Conservation (phyloP, 2,329 filamentous ascomycete genomes). For the Ophiosphaerella korrae region DNA sequence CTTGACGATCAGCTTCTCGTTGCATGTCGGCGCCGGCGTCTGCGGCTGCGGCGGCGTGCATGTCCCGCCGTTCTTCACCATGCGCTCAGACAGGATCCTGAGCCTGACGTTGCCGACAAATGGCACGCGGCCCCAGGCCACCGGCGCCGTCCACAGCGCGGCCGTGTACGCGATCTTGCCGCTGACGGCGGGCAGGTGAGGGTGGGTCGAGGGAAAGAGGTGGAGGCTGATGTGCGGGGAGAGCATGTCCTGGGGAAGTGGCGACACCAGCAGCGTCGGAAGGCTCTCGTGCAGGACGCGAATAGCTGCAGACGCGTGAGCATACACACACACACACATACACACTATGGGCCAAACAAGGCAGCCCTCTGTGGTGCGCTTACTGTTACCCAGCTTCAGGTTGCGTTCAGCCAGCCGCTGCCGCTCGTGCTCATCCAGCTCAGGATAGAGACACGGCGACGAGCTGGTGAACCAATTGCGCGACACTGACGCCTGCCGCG, state of each 20-base stretch:
- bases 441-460: slow-evolving; percentile 31
- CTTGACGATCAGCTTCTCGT: slow-evolving; percentile 86
- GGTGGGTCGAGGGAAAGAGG: slow-evolving; percentile 75
- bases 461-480: slow-evolving; percentile 54
- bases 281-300: slow-evolving; percentile 66
- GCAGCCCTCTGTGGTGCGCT: slow-evolving; percentile 19
- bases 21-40: slow-evolving; percentile 46
- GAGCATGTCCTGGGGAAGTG: slow-evolving; percentile 66
- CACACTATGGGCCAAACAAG: no score
- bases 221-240: slow-evolving; percentile 67
- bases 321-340: neutral
- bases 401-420: slow-evolving; percentile 64
- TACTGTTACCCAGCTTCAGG: slow-evolving; percentile 67
- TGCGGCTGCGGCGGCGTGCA: slow-evolving; percentile 15
- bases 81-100: slow-evolving; percentile 86
- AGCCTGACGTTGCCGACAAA: slow-evolving; percentile 88
- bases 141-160: slow-evolving; percentile 92
- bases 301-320: slow-evolving; percentile 53
- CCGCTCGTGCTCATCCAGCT: slow-evolving; percentile 45
- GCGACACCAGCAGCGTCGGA: slow-evolving; percentile 64
- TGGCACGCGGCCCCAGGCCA: slow-evolving; percentile 93
- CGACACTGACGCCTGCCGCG: slow-evolving; percentile 39
- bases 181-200: slow-evolving; percentile 88
- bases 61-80: slow-evolving; percentile 64
- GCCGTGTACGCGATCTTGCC: slow-evolving; percentile 90